Base-by-base conservation (phyloP, 192 early-diverging fungal species). In the Entrophospora sp. region DNA sequence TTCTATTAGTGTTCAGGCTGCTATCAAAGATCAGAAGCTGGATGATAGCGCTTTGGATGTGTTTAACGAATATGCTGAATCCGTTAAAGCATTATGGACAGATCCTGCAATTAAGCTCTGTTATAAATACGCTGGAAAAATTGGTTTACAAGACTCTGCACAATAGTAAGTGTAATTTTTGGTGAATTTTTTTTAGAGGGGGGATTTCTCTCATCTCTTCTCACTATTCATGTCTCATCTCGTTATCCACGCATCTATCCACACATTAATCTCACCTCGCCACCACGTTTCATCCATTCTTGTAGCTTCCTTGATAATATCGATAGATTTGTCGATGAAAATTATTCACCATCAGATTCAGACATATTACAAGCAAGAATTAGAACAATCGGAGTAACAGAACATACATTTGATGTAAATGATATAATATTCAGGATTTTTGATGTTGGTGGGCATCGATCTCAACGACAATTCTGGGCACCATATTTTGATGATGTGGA, bases 401-500 rank as follows among this genome's bases (percentile, higher is more conserved):
- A 90, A 68, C 83, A 78, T 35, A 64, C 75, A 48, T 85, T 89
- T 51, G 70, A 79, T 51, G 83, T 90, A 38, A 76, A 86, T 37
- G 73, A 70, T 8, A 73, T 82, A 14, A 76, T 72, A 36, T 78
- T 72, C 67, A 72, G 73, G 76, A 18, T 6, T n/a, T 28, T 65
- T 13, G 0, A 12, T n/a, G n/a, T n/a, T n/a, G n/a, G n/a, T n/a
- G n/a, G n/a, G n/a, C n/a, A n/a, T n/a, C n/a, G n/a, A n/a, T n/a
- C n/a, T n/a, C n/a, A n/a, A n/a, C n/a, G n/a, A n/a, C n/a, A n/a
- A n/a, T n/a, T n/a, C n/a, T n/a, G 8, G 68, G 71, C 69, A 3
- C 77, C 85, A 1, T 88, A 85, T 67, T 88, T 88, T 71, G 87
- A 88, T 64, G 83, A 88, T 52, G 74, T 77, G 34, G 75, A 81